Evolutionary conservation across 2,329 filamentous ascomycete species (phyloP), one percentile per base, ranked within the genome.

Genomic region (Metarhizium album): DNA sequence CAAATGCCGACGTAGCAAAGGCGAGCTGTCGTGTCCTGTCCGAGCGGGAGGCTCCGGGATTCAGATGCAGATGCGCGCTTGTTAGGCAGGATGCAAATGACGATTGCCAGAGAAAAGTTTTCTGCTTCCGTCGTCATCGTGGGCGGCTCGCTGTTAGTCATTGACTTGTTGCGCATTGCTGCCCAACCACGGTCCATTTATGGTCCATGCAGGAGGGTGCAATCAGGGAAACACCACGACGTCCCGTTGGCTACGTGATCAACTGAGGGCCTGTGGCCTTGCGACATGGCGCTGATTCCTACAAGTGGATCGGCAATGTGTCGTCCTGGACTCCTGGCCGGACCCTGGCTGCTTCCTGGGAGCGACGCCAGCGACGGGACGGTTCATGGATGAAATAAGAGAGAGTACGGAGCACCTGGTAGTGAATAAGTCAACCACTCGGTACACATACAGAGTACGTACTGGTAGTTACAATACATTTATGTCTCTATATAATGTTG

Each of bases 91-190:
- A 33, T 35, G 16, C 16, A 29, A 23, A 37, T 38, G 9, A 40
- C 18, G 18, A 40, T 29, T 14, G 18, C 37, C 16, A 23, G 14
- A 47, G 33, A 47, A 47, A 47, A 38, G 20, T 31, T 47, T 47
- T 40, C 45, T 7, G 23, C 20, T 20, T 4, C 37, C n/a, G 20
- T 40, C 37, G 37, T 4, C 23, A 20, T 24, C 20, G 16, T 24
- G 9, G 35, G n/a, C 40, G 20, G 46, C 50, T 22, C 14, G 40
- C 42, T 13, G 13, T 42, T 20, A 27, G 38, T 45, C 9, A 46
- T n/a, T n/a, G n/a, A n/a, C n/a, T n/a, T n/a, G n/a, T n/a, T n/a
- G 48, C 51, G 55, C 55, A 57, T 56, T 57, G 55, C 47, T 57
- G 55, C 55, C 54, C 54, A 53, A 57, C 38, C 16, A 22, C 40